These are phyloP conservation scores for Deuterostichococcus epilithicus DNA, from an alignment of 139 green algal genomes.

Conservation along the genomic window DNA sequence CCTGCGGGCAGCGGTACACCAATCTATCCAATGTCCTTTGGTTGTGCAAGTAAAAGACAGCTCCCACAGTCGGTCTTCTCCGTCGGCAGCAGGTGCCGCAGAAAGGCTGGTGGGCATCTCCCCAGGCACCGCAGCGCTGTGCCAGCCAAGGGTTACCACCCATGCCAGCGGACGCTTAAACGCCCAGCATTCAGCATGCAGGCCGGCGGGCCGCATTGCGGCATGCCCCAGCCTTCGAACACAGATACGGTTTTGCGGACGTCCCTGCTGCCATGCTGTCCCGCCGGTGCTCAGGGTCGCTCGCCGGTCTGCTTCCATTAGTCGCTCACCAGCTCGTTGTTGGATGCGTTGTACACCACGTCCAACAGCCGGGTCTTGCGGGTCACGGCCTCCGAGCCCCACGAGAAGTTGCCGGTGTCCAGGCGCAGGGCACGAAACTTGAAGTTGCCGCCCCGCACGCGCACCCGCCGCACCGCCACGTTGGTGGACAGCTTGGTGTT, in stretches of 20 bases:
- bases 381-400: conserved; percentile 84
- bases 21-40: conserved; percentile 1
- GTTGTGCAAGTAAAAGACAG: background rate
- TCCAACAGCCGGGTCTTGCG: conserved; percentile 95
- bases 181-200: too few species aligned
- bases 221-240: too few species aligned
- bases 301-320: background rate
- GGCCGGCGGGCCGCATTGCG: too few species aligned
- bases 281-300: background rate
- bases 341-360: conserved; percentile 98
- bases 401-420: conserved; percentile 96
- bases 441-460: conserved; percentile 91
- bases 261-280: background rate
- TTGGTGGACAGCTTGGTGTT: conserved; percentile 95
- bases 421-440: conserved; percentile 98
- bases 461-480: conserved; percentile 84
- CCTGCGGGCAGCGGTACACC: conserved; percentile 24
- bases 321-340: conserved; percentile 95
- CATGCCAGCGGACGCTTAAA: too few species aligned
- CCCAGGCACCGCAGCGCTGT: too few species aligned
- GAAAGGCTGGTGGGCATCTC: too few species aligned
- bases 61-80: too few species aligned
- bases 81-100: too few species aligned
- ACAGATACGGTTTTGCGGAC: background rate
- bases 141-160: too few species aligned